Percentiles rank a stretch among this genome's conserved stretches.
Evolutionary conservation across 305 asterid species (phyloP).

Genomic region (Solanum hybrid): DNA sequence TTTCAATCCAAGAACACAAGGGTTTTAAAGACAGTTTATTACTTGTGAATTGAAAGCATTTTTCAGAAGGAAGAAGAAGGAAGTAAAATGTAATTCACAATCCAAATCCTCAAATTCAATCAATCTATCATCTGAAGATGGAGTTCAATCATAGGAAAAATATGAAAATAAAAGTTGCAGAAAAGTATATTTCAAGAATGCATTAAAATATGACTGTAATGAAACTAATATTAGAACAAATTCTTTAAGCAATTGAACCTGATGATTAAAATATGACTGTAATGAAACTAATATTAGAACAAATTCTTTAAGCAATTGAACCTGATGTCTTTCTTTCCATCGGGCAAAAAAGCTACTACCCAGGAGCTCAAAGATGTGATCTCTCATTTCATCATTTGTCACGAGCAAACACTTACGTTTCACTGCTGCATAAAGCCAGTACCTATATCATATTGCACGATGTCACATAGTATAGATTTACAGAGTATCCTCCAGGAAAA

Average conservation of each 20-base stretch:
- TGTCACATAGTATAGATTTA: background rate
- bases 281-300: background rate
- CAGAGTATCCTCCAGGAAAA: background rate
- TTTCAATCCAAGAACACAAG: background rate
- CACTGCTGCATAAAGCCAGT: constrained; percentile 94
- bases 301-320: constrained; percentile 3
- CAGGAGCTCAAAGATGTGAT: constrained; percentile 91
- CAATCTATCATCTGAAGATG: background rate
- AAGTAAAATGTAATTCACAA: background rate
- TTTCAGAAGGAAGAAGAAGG: background rate
- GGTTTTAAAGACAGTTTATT: background rate
- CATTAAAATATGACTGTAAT: background rate
- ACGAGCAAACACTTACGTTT: constrained; percentile 74
- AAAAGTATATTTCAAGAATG: background rate
- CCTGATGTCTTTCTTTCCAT: constrained; percentile 99
- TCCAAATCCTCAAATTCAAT: background rate
- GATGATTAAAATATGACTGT: constrained; percentile 28
- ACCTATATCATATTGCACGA: constrained; percentile 37
- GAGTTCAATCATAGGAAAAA: background rate
- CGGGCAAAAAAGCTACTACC: constrained; percentile 65
- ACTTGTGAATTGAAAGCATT: background rate
- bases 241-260: constrained; percentile 27
- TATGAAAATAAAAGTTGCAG: background rate
- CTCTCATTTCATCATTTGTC: constrained; percentile 98
- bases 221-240: background rate